These are phyloP conservation scores for Globisporangium alternatum DNA, from an alignment of 352 stramenopile genomes.

Conservation along the genomic window DNA sequence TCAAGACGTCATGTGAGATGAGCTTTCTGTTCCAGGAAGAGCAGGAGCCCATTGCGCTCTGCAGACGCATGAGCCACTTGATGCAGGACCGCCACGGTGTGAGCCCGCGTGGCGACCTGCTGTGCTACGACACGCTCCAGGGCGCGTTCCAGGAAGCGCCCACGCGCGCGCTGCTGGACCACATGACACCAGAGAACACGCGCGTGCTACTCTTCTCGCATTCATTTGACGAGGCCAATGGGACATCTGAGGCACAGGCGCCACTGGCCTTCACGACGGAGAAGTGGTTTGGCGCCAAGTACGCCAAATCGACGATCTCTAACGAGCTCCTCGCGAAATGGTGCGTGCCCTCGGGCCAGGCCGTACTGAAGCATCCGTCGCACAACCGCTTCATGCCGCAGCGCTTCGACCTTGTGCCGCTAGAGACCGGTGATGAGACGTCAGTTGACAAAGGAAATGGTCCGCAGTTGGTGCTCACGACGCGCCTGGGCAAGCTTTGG, in stretches of 20 bases:
- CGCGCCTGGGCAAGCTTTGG: slow-evolving; percentile 57
- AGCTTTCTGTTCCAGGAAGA: slow-evolving; percentile 71
- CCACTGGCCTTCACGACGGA: slow-evolving; percentile 25
- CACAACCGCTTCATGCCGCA: slow-evolving; percentile 72
- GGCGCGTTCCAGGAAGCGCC: slow-evolving; percentile 36
- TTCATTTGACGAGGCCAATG: slow-evolving; percentile 26
- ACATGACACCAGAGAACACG: slow-evolving; percentile 53
- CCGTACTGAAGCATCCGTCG: slow-evolving; percentile 20
- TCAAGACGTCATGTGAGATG: slow-evolving; percentile 43
- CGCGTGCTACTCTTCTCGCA: slow-evolving; percentile 58
- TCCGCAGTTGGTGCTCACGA: slow-evolving; percentile 34
- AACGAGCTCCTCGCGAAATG: slow-evolving; percentile 24
- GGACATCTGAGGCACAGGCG: slow-evolving; percentile 6
- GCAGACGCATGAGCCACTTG: slow-evolving; percentile 44
- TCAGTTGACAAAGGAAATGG: slow-evolving; percentile 3
- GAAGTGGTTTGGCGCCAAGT: slow-evolving; percentile 62
- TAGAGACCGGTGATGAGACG: not conserved
- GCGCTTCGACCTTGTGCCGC: slow-evolving; percentile 46
- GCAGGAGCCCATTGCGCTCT: slow-evolving; percentile 30
- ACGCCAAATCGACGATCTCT: slow-evolving; percentile 37
- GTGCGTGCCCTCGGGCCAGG: slow-evolving; percentile 1
- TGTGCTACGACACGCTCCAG: slow-evolving; percentile 57
- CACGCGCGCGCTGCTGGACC: slow-evolving; percentile 28
- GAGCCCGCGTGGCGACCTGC: slow-evolving; percentile 35
- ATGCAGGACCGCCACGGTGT: slow-evolving; percentile 50